Percentiles rank a stretch among this genome's conserved stretches.
Conservation (phyloP, 495 filamentous ascomycete species). For the Neurospora terricola region DNA sequence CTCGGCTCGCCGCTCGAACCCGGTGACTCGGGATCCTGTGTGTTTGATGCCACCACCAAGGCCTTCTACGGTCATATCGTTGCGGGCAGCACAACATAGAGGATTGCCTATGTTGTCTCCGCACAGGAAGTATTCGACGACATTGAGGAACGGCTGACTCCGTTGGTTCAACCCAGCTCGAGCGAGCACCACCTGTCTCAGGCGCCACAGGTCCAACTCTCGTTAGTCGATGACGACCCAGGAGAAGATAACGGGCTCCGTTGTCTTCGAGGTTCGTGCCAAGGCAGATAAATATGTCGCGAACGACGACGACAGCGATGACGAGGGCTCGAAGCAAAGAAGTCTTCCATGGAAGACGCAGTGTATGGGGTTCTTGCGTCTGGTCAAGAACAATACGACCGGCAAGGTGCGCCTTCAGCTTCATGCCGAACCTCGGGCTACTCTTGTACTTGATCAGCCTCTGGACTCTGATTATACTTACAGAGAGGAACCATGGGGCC, state of each 20-base stretch:
- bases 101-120: not conserved
- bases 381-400: slow-evolving; percentile 59
- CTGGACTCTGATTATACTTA: slow-evolving; percentile 50
- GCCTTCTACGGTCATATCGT: not conserved
- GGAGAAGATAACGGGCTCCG: slow-evolving; percentile 64
- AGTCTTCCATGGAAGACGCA: slow-evolving; percentile 44
- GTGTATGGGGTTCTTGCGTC: slow-evolving; percentile 53
- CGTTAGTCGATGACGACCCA: slow-evolving; percentile 50
- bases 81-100: not conserved
- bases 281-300: slow-evolving; percentile 45
- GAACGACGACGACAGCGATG: slow-evolving; percentile 23
- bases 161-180: not conserved
- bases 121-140: not conserved
- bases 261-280: slow-evolving; percentile 52
- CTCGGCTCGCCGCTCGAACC: not conserved
- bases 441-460: slow-evolving; percentile 54
- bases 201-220: slow-evolving; percentile 45
- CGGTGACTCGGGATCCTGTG: not conserved
- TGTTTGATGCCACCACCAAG: not conserved
- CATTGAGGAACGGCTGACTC: not conserved
- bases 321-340: slow-evolving; percentile 1
- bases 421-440: slow-evolving; percentile 57
- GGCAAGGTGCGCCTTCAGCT: slow-evolving; percentile 53
- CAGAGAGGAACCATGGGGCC: slow-evolving; percentile 26
- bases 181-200: not conserved